These are phyloP conservation scores for Desmodesmus armatus DNA, from an alignment of 139 green algal species.

Conservation along the genomic window DNA sequence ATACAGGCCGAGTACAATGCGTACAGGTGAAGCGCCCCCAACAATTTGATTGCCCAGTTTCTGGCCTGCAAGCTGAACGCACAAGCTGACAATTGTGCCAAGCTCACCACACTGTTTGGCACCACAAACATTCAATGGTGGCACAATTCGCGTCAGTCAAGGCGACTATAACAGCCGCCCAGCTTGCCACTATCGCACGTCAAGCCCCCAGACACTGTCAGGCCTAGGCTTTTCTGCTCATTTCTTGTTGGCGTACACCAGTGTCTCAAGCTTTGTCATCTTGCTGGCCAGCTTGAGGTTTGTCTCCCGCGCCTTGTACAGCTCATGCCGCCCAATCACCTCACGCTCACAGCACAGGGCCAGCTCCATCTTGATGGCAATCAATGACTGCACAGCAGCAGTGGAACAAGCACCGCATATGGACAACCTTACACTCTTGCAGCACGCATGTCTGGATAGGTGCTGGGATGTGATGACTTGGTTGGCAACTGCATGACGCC, in stretches of 20 bases:
- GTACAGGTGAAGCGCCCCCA: too few species aligned
- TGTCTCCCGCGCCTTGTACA: constrained; percentile 63
- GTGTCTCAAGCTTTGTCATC: constrained; percentile 67
- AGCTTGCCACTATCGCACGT: not conserved
- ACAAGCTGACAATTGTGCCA: too few species aligned
- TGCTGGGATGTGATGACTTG: too few species aligned
- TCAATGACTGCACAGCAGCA: constrained; percentile 51
- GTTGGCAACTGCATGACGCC: not conserved
- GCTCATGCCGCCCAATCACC: constrained; percentile 55
- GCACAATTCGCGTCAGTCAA: too few species aligned
- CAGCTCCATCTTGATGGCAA: constrained; percentile 59
- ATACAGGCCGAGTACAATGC: too few species aligned
- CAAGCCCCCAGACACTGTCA: not conserved
- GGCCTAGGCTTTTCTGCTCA: not conserved
- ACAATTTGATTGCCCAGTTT: too few species aligned
- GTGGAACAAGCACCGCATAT: not conserved
- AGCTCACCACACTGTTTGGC: too few species aligned
- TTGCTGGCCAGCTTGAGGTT: constrained; percentile 73
- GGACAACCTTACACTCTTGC: too few species aligned
- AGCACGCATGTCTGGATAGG: too few species aligned
- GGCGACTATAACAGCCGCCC: not conserved
- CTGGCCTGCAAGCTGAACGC: too few species aligned
- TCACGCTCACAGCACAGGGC: constrained; percentile 58
- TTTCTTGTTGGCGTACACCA: constrained; percentile 48
- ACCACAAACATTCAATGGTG: too few species aligned